These are phyloP conservation scores for Jatropha curcas DNA, from an alignment of 345 rosid species.

Conservation along the genomic window DNA sequence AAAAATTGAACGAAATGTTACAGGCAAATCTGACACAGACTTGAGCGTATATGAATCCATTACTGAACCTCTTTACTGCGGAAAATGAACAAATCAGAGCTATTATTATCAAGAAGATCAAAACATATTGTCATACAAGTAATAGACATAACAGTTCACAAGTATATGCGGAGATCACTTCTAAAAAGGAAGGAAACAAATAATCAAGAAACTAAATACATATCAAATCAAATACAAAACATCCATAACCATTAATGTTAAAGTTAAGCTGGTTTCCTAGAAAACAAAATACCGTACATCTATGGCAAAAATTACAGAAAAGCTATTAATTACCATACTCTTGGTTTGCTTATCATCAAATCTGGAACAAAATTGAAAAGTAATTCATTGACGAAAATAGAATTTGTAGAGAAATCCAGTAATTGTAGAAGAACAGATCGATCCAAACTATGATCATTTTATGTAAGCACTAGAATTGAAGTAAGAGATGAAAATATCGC, in stretches of 20 bases:
- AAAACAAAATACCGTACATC: too few relatives aligned
- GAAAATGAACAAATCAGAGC: neutral
- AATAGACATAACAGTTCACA: neutral
- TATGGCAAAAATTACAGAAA: too few relatives aligned
- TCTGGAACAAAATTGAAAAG: neutral
- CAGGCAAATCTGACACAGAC: slow-evolving; percentile 75
- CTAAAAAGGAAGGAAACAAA: too few relatives aligned
- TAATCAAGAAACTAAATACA: neutral
- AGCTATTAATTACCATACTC: neutral
- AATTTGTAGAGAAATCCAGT: neutral
- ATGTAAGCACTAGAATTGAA: neutral
- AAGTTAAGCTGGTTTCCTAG: neutral
- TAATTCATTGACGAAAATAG: neutral
- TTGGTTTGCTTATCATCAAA: neutral
- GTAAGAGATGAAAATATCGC: neutral
- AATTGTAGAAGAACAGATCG: neutral
- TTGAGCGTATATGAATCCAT: slow-evolving; percentile 78
- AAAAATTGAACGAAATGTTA: slow-evolving; percentile 65
- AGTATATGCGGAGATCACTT: too few relatives aligned
- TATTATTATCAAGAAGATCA: neutral
- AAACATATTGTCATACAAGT: neutral
- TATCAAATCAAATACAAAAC: too few relatives aligned
- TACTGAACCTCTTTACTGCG: neutral
- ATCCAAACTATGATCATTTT: neutral
- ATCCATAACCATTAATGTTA: neutral